Evolutionary conservation across 2,329 filamentous ascomycete genomes (phyloP), one percentile per base, ranked within the genome.

Genomic region (Aschersonia sp.): DNA sequence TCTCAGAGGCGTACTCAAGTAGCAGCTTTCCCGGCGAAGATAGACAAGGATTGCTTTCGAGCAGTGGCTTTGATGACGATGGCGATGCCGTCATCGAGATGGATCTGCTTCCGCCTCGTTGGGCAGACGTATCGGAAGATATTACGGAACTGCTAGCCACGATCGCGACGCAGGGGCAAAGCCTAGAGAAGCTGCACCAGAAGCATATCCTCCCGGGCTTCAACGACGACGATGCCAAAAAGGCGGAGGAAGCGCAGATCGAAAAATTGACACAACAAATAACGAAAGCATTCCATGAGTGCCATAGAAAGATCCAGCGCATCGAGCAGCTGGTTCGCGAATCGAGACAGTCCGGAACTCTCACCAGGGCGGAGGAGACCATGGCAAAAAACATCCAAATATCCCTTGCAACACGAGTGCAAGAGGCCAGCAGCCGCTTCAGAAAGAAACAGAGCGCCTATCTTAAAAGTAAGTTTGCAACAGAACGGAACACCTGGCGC

Each of bases 351-450:
- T 75, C 80, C 42, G 84, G 83, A 45, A 77, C 75, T 46, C 80
- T 94, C 54, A 87, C 78, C 56, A 79, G 77, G 56, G 88, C 87
- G 38, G 92, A 98, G 63, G 89, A 95, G 68, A 86, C 80, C 9
- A 97, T 98, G 89, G 92, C 91, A 46, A 84, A 81, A 67, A 98
- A 98, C 61, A 86, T 98, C 50, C 89, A 97, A 65, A 88, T 94
- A 54, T 92, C 86, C 12, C 74, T 97, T 40, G 92, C 92, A 1
- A 75, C 86, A 1, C 76, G 87, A 52, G 88, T 97, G 0, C 89
- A 96, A 64, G 89, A 97, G 56, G 84, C 88, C 45, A 96, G 89
- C 68, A 85, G 92, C 31, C 75, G 78, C 52, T 98, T 98, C 63
- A 79, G 92, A 59, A 98, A 97, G 74, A 97, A 96, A 70, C 92